Evolutionary conservation across 2,329 filamentous ascomycete genomes (phyloP).

Genomic region (Apiospora hydei): DNA sequence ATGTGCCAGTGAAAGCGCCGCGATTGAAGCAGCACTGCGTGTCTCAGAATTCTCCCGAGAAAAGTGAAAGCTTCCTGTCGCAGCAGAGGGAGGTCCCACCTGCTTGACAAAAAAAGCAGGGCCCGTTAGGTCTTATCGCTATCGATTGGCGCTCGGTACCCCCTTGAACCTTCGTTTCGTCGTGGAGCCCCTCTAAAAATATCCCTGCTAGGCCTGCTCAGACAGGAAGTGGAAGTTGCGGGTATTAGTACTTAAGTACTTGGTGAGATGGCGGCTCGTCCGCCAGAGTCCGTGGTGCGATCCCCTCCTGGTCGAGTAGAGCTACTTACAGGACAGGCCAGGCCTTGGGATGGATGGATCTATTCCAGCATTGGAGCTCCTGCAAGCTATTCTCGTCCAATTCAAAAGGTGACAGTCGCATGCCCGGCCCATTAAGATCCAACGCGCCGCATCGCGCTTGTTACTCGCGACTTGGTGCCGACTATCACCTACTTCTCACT

Average conservation of each 20-base stretch:
- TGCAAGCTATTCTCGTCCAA: neutral
- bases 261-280: neutral
- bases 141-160: slow-evolving; percentile 5
- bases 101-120: neutral
- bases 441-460: slow-evolving; percentile 18
- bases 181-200: neutral
- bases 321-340: neutral
- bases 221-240: neutral
- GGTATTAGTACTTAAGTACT: too few relatives aligned
- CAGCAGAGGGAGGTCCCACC: slow-evolving; percentile 2
- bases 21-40: neutral
- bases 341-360: neutral
- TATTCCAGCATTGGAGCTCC: neutral
- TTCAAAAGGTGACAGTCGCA: neutral
- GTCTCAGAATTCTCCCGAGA: neutral
- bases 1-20: neutral
- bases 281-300: neutral
- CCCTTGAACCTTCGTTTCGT: neutral
- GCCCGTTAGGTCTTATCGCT: slow-evolving; percentile 14
- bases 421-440: slow-evolving; percentile 7
- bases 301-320: neutral
- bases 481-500: neutral
- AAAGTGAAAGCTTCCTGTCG: slow-evolving; percentile 11
- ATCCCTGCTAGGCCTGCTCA: neutral
- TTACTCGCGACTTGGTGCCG: neutral